A percentile compares a stretch with the other conserved stretches of the same genome.
phyloP scores from a whole-genome alignment of 2,329 filamentous ascomycete species.

The Alternaria tenuissima region DNA sequence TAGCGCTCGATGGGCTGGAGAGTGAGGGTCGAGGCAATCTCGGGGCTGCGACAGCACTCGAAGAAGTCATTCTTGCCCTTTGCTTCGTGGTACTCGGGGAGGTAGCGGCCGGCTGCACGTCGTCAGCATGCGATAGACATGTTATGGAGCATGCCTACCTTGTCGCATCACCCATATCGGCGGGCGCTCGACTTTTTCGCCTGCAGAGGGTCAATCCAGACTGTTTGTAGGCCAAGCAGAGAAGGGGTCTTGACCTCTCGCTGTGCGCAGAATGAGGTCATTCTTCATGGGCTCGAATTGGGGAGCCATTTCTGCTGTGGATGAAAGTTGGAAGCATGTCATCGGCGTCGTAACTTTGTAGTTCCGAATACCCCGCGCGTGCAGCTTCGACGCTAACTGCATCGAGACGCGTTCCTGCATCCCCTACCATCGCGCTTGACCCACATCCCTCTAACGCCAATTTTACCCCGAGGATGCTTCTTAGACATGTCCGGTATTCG shows the following conservation, averaged over 20 bases:
- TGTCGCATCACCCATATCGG: conserved; percentile 99
- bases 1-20: conserved; percentile 95
- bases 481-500: conserved; percentile 13
- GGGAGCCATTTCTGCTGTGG: conserved; percentile 65
- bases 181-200: conserved; percentile 88
- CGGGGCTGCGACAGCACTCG: conserved; percentile 92
- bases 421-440: conserved; percentile 3
- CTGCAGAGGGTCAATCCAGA: conserved; percentile 57
- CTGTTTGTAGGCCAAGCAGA: neutral
- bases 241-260: conserved; percentile 72
- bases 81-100: conserved; percentile 96
- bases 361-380: conserved; percentile 36
- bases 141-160: conserved; percentile 62
- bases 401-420: conserved; percentile 32
- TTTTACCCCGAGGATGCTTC: conserved; percentile 27
- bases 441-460: conserved; percentile 5
- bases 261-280: conserved; percentile 88
- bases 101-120: conserved; percentile 83
- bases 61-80: conserved; percentile 95
- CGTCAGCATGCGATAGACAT: conserved; percentile 20
- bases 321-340: conserved; percentile 12
- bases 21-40: conserved; percentile 91
- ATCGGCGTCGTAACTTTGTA: conserved; percentile 20
- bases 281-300: conserved; percentile 88
- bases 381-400: conserved; percentile 22